A percentile compares a stretch with the other conserved stretches of the same genome.
Evolutionary conservation across 805 yeast species (phyloP).

Genomic region (Wickerhamomyces queroliae): DNA sequence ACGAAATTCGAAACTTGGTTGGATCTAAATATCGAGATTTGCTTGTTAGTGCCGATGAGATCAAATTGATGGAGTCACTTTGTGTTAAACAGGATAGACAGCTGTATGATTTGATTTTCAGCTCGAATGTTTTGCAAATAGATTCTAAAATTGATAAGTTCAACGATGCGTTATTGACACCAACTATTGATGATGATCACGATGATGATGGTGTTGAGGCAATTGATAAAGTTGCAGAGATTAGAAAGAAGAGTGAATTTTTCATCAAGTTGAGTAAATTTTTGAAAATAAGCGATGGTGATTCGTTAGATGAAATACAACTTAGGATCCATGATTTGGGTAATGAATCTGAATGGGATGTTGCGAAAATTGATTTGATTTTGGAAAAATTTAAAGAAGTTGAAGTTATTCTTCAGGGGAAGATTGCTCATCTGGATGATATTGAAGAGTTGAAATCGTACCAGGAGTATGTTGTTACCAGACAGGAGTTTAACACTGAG

Average conservation of each 20-base stretch:
- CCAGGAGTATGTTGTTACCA: not conserved
- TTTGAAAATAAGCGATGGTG: conserved; percentile 7
- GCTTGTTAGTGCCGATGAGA: conserved; percentile 20
- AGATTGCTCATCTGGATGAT: not conserved
- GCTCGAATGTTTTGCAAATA: conserved; percentile 8
- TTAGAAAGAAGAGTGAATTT: conserved; percentile 7
- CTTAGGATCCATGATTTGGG: conserved; percentile 4
- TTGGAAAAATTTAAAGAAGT: not conserved
- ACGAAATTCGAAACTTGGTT: conserved; percentile 18
- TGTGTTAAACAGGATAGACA: conserved; percentile 13
- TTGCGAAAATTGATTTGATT: not conserved
- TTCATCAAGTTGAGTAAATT: conserved; percentile 11
- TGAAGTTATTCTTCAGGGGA: not conserved
- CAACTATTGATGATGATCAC: not conserved
- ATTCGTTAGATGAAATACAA: conserved; percentile 3
- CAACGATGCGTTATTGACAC: too few species aligned
- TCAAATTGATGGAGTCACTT: conserved; percentile 16
- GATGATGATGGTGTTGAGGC: not conserved
- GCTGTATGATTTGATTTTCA: conserved; percentile 17
- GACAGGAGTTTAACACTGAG: conserved; percentile 5
- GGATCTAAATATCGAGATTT: conserved; percentile 21
- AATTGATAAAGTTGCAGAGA: not conserved
- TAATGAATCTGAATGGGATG: too few species aligned
- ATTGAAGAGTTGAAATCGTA: not conserved
- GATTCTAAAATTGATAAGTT: conserved; percentile 11